phyloP scores from a whole-genome alignment of 1,284 basidiomycete species.

The Cryptococcus wingfieldii region DNA sequence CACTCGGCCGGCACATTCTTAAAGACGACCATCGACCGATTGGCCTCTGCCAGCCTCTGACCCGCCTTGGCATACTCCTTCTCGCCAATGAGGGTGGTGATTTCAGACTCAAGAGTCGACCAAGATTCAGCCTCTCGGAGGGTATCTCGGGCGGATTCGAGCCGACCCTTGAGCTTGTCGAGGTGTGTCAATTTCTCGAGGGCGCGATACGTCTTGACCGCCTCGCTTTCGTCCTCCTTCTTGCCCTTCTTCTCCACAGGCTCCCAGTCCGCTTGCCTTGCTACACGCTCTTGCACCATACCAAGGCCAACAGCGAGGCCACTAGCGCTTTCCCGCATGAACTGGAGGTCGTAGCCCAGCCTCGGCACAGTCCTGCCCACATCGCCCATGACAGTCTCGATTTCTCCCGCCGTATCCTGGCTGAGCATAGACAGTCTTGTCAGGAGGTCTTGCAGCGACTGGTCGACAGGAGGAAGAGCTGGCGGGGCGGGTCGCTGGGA shows the following conservation, averaged over 20 bases:
- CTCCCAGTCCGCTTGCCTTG: conserved; percentile 31
- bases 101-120: conserved; percentile 87
- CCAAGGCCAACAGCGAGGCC: conserved; percentile 64
- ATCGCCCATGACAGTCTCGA: conserved; percentile 83
- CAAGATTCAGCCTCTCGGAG: conserved; percentile 87
- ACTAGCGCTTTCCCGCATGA: conserved; percentile 84
- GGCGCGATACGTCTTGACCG: conserved; percentile 26
- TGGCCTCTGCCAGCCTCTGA: conserved; percentile 78
- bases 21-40: conserved; percentile 80
- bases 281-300: conserved; percentile 54
- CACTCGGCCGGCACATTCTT: conserved; percentile 77
- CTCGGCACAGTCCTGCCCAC: conserved; percentile 82
- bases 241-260: neutral
- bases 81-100: conserved; percentile 69
- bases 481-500: conserved; percentile 18
- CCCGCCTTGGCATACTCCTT: conserved; percentile 72
- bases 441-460: conserved; percentile 66
- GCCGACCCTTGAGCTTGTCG: conserved; percentile 73
- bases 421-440: conserved; percentile 72
- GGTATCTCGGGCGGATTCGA: conserved; percentile 80
- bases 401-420: conserved; percentile 75
- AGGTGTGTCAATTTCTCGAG: conserved; percentile 71
- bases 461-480: conserved; percentile 66
- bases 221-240: conserved; percentile 17
- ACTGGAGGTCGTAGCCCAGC: conserved; percentile 86